These are phyloP conservation scores for Colletotrichum nymphaeae DNA, from an alignment of 2,329 filamentous ascomycete genomes.

Conservation along the genomic window DNA sequence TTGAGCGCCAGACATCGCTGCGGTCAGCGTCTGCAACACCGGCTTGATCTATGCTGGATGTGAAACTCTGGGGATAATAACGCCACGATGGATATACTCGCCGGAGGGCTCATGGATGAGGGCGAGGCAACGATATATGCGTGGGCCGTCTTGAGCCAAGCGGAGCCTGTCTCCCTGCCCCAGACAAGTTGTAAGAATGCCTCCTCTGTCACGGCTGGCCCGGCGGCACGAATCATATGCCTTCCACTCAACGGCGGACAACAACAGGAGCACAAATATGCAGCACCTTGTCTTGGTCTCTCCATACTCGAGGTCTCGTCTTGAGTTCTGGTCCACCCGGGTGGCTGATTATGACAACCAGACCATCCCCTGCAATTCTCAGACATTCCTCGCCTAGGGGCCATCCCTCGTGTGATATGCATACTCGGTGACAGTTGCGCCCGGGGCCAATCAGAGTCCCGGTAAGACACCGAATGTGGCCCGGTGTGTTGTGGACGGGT, in stretches of 20 bases:
- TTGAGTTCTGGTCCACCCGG: constrained; percentile 18
- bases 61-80: neutral
- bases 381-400: constrained; percentile 33
- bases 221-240: constrained; percentile 27
- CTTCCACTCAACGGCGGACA: constrained; percentile 27
- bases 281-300: constrained; percentile 35
- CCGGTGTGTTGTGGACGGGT: constrained; percentile 17
- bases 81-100: constrained; percentile 18
- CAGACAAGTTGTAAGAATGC: constrained; percentile 33
- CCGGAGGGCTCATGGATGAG: constrained; percentile 1
- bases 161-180: constrained; percentile 30
- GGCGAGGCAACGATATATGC: constrained; percentile 37
- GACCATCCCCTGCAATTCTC: constrained; percentile 32
- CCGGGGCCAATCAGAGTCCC: constrained; percentile 12
- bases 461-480: neutral
- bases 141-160: neutral
- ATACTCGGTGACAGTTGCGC: constrained; percentile 14
- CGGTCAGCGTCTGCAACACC: constrained; percentile 26
- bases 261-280: constrained; percentile 37
- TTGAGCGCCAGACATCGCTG: constrained; percentile 26
- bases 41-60: constrained; percentile 6
- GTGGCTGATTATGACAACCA: constrained; percentile 32
- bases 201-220: constrained; percentile 15
- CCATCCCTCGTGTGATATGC: constrained; percentile 31
- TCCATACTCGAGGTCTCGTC: constrained; percentile 23